Conservation (phyloP, 2,329 filamentous ascomycete species). For the Phialemonium atrogriseum region DNA sequence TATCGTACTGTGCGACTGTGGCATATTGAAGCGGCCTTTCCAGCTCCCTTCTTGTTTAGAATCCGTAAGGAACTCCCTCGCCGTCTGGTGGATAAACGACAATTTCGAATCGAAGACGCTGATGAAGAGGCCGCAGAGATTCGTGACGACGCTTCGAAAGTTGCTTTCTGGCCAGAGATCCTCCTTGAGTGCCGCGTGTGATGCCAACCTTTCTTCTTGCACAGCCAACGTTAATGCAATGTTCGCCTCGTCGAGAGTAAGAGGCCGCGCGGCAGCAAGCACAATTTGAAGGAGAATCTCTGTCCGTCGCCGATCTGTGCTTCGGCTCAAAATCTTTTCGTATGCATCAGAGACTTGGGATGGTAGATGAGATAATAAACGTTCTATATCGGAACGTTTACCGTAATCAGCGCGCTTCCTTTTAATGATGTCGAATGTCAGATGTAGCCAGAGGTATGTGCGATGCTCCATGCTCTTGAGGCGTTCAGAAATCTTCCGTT, state of each 20-base stretch:
- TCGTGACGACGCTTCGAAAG: constrained; percentile 7
- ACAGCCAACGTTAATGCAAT: constrained; percentile 8
- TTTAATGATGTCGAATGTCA: constrained; percentile 22
- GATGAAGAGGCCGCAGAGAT: constrained; percentile 15
- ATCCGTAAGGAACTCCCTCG: constrained; percentile 13
- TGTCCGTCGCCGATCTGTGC: constrained; percentile 2
- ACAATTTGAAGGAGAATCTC: constrained; percentile 8
- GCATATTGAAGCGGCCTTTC: constrained; percentile 6
- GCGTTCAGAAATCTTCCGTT: constrained; percentile 12
- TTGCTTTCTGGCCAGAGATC: constrained; percentile 2
- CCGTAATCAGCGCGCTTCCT: constrained; percentile 7
- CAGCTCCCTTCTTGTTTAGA: constrained; percentile 6
- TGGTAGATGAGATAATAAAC: constrained; percentile 10
- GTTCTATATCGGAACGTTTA: constrained; percentile 5
- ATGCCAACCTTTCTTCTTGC: background rate
- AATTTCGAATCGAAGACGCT: constrained; percentile 12
- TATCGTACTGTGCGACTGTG: constrained; percentile 9
- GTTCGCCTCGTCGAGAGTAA: constrained; percentile 12
- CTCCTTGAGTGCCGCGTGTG: constrained; percentile 2
- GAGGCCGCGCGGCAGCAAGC: constrained; percentile 8
- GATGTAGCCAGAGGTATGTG: constrained; percentile 31
- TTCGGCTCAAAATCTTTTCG: constrained; percentile 14
- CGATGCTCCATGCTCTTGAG: constrained; percentile 21
- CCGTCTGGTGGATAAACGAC: constrained; percentile 16
- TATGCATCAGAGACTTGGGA: constrained; percentile 15